Conservation (phyloP, 1,284 basidiomycete genomes). For the Macrocybe sp. region DNA sequence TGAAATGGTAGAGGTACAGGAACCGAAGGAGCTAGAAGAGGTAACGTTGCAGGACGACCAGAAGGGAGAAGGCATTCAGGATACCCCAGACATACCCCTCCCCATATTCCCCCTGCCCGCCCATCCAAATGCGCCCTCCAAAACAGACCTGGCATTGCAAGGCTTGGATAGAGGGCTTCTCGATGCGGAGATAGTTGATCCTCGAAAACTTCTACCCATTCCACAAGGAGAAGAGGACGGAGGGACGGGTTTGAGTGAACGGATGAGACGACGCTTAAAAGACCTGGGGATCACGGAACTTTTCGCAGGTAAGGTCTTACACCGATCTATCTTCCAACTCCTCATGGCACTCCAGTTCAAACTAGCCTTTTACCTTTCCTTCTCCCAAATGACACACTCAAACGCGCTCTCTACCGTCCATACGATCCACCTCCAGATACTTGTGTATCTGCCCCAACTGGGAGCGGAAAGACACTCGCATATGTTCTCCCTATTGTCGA, state of each 20-base stretch:
- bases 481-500: constrained; percentile 93
- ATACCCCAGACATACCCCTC: constrained; percentile 25
- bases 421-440: constrained; percentile 75
- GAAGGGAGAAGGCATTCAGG: neutral
- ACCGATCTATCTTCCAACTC: constrained; percentile 3
- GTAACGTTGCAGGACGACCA: constrained; percentile 15
- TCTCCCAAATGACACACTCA: constrained; percentile 39
- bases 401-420: constrained; percentile 63
- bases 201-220: constrained; percentile 45
- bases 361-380: constrained; percentile 79
- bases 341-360: constrained; percentile 56
- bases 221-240: constrained; percentile 36
- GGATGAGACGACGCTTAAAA: constrained; percentile 56
- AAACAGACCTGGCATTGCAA: constrained; percentile 39
- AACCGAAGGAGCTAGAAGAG: constrained; percentile 13
- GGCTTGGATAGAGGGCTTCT: constrained; percentile 74
- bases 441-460: constrained; percentile 97
- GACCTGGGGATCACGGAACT: constrained; percentile 78
- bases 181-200: constrained; percentile 68
- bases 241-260: constrained; percentile 51
- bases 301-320: constrained; percentile 72
- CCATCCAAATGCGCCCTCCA: constrained; percentile 68
- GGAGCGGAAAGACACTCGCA: constrained; percentile 94
- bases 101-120: constrained; percentile 71
- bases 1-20: constrained; percentile 11